Percentiles rank a stretch among this genome's conserved stretches.
Conservation (phyloP, 495 filamentous ascomycete species). For the Astrothelium macrocarpum region DNA sequence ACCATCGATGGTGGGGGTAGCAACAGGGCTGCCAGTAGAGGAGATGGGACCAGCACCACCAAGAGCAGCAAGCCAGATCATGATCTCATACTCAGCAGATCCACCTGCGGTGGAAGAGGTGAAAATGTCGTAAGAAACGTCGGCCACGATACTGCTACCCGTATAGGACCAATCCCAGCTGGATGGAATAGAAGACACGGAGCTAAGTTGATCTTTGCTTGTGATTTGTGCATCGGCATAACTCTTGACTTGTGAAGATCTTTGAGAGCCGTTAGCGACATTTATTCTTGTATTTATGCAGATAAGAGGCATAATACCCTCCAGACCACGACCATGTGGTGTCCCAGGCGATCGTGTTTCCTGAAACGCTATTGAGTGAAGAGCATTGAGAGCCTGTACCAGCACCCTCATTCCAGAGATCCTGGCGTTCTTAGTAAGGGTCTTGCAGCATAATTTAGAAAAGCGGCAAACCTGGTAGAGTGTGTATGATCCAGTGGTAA, state of each 20-base stretch:
- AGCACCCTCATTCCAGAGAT: conserved; percentile 15
- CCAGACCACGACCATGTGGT: conserved; percentile 51
- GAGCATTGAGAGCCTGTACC: conserved; percentile 50
- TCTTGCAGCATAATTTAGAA: no score
- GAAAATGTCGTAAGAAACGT: conserved; percentile 61
- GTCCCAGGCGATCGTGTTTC: conserved; percentile 44
- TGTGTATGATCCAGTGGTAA: conserved; percentile 11
- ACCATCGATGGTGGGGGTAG: conserved; percentile 34
- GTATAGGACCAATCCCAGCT: conserved; percentile 51
- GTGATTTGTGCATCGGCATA: conserved; percentile 46
- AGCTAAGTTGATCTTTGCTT: conserved; percentile 39
- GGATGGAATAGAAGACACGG: conserved; percentile 42
- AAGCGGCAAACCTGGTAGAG: conserved; percentile 9
- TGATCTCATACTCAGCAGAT: conserved; percentile 52
- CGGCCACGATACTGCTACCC: conserved; percentile 44
- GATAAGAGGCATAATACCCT: conserved; percentile 24
- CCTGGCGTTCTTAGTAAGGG: not conserved
- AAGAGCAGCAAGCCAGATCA: conserved; percentile 58
- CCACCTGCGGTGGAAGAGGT: conserved; percentile 39
- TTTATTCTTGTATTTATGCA: not conserved
- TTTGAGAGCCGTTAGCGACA: not conserved
- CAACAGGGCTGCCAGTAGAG: conserved; percentile 44
- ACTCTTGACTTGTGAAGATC: conserved; percentile 42
- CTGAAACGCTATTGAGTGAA: conserved; percentile 39
- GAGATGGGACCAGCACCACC: conserved; percentile 57